Evolutionary conservation across 2,329 filamentous ascomycete genomes (phyloP).

Genomic region (Annulohypoxylon truncatum): DNA sequence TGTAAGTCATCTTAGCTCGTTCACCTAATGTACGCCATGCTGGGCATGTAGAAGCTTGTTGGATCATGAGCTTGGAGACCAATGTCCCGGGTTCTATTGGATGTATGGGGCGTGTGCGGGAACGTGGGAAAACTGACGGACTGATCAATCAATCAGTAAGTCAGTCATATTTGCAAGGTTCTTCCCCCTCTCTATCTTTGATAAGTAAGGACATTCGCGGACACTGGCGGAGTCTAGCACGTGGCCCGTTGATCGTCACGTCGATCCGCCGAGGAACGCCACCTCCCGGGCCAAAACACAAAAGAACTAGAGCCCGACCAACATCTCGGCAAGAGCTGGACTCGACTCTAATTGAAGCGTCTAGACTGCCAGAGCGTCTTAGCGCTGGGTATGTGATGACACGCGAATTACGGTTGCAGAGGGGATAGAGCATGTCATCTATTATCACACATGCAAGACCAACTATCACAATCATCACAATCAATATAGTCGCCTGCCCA

Average conservation of each 20-base stretch:
- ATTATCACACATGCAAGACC: conserved; percentile 30
- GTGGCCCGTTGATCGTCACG: conserved; percentile 35
- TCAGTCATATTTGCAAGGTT: conserved; percentile 15
- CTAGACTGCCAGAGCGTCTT: no score
- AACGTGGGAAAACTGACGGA: conserved; percentile 7
- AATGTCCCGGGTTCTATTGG: not conserved
- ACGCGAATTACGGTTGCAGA: conserved; percentile 10
- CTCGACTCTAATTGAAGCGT: conserved; percentile 13
- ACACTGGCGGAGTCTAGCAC: conserved; percentile 32
- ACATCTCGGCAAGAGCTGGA: not conserved
- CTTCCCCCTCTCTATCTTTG: conserved; percentile 30
- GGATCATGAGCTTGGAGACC: not conserved
- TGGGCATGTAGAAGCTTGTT: not conserved
- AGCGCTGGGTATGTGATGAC: not conserved
- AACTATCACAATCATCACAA: conserved; percentile 34
- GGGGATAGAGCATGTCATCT: conserved; percentile 1
- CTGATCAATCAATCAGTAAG: not conserved
- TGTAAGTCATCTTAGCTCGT: conserved; percentile 3
- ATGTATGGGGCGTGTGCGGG: not conserved
- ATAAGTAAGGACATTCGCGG: conserved; percentile 25
- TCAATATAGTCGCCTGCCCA: conserved; percentile 7
- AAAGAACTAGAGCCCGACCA: not conserved
- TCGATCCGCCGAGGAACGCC: conserved; percentile 29
- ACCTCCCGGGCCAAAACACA: not conserved
- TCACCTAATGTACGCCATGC: not conserved